Evolutionary conservation across 2,329 filamentous ascomycete species (phyloP).

Genomic region (Delphinella strobiligena): DNA sequence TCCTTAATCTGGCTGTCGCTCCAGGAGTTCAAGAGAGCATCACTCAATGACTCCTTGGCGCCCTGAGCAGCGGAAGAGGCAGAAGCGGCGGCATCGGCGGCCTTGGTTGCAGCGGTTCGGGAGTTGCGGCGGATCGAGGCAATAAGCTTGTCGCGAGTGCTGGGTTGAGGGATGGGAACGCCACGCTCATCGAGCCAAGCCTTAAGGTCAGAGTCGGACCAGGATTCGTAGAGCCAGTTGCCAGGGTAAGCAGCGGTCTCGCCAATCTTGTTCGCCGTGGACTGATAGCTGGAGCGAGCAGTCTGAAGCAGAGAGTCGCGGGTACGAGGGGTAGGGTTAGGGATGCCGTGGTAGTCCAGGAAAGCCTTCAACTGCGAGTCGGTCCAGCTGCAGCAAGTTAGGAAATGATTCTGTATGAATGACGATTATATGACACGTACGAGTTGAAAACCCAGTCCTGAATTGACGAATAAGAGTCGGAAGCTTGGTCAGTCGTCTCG

Average conservation of each 20-base stretch:
- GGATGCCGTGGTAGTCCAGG: conserved; percentile 76
- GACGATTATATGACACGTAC: conserved; percentile 1
- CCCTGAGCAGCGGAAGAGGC: conserved; percentile 44
- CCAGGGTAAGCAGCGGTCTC: conserved; percentile 81
- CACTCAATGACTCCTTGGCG: conserved; percentile 63
- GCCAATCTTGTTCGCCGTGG: conserved; percentile 59
- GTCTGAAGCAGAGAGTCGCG: conserved; percentile 71
- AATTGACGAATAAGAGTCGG: conserved; percentile 57
- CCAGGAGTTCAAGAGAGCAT: conserved; percentile 82
- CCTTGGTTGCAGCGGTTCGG: conserved; percentile 34
- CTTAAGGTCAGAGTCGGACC: conserved; percentile 90
- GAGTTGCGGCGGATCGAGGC: conserved; percentile 85
- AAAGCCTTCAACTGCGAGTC: conserved; percentile 91
- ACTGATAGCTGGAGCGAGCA: conserved; percentile 70
- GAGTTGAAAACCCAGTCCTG: conserved; percentile 85
- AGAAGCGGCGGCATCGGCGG: conserved; percentile 49
- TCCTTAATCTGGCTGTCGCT: conserved; percentile 81
- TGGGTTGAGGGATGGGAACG: conserved; percentile 73
- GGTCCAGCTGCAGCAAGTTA: conserved; percentile 56
- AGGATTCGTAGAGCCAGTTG: conserved; percentile 83
- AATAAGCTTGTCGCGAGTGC: conserved; percentile 74
- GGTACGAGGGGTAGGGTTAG: conserved; percentile 74
- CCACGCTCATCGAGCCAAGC: conserved; percentile 85
- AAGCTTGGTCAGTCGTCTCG: conserved; percentile 65
- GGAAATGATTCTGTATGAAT: conserved; percentile 10